Conservation (phyloP, 2,329 filamentous ascomycete species). For the Fusarium praegraminearum region DNA sequence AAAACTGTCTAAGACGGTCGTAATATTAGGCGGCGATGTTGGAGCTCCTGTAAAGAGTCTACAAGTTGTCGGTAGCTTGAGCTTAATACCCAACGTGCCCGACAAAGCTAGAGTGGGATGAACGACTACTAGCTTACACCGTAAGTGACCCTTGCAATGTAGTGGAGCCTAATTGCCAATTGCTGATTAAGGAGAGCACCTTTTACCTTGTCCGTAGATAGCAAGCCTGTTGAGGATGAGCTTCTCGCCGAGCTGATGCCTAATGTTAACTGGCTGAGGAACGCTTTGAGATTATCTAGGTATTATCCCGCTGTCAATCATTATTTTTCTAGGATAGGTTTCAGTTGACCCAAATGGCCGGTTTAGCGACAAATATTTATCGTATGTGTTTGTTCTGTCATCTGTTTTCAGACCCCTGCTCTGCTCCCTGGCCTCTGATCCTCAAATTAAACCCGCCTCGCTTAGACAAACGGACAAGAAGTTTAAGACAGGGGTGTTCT, state of each 20-base stretch:
- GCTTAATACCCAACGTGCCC: too few relatives aligned
- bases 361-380: background rate
- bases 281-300: background rate
- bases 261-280: background rate
- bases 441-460: conserved; percentile 1
- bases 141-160: background rate
- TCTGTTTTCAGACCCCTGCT: background rate
- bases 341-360: background rate
- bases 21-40: too few relatives aligned
- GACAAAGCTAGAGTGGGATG: too few relatives aligned
- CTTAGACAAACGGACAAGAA: background rate
- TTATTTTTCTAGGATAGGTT: background rate
- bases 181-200: background rate
- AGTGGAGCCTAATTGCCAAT: background rate
- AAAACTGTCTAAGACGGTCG: too few relatives aligned
- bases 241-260: background rate
- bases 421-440: background rate
- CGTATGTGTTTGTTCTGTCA: background rate
- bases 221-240: background rate
- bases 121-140: background rate
- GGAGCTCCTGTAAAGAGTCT: too few relatives aligned
- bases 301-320: background rate
- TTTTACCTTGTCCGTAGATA: background rate
- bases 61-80: too few relatives aligned
- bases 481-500: background rate